Evolutionary conservation across 139 green algal species (phyloP), one percentile per base, ranked within the genome.

Genomic region (Pleodorina starrii): DNA sequence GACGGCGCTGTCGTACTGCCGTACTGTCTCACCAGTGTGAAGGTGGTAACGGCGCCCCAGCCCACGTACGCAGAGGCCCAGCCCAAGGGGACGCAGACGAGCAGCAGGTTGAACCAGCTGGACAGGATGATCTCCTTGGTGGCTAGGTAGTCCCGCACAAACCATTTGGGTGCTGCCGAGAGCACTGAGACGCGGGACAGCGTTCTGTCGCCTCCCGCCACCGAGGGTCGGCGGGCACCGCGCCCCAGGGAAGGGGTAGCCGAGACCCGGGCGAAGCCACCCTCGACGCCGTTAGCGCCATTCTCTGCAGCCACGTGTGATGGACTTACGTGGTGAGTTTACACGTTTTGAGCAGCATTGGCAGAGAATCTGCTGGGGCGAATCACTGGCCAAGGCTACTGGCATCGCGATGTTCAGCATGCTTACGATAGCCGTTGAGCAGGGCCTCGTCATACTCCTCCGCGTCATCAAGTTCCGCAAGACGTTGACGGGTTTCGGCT

Each of bases 41-140:
- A 89, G 17, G 68, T 90, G 35, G 84, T 11, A 54, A 95, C 92
- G 32, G 96, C 71, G 19, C 82, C 88, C 91, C 92, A 95, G 1
- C 83, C 40, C 7, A 91, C 43, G 19, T 89, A 68, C 4, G 92
- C 79, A 0, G 93, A 87, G 27, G 88, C 79, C 11, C 94, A 91
- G 38, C 95, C 96, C 40, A 98, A 43, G 3, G 96, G 96, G 9
- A 96, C 81, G 60, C 71, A 89, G 0, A 98, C 21, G 50, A 98
- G 94, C 80, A 98, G 59, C 14, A 98, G 3, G 83, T 98, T 98
- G 77, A 98, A 59, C 35, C 81, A 93, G 74, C 81, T 94, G 66
- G 68, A 76, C 2, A 90, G 51, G 21, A 98, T 17, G 71, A 98
- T 95, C 43, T 94, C 87, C 44, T 89, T 89, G 19, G 92, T n/a